Evolutionary conservation across 75 land plant genomes (phyloP).

Genomic region (Gnetum montanum): DNA sequence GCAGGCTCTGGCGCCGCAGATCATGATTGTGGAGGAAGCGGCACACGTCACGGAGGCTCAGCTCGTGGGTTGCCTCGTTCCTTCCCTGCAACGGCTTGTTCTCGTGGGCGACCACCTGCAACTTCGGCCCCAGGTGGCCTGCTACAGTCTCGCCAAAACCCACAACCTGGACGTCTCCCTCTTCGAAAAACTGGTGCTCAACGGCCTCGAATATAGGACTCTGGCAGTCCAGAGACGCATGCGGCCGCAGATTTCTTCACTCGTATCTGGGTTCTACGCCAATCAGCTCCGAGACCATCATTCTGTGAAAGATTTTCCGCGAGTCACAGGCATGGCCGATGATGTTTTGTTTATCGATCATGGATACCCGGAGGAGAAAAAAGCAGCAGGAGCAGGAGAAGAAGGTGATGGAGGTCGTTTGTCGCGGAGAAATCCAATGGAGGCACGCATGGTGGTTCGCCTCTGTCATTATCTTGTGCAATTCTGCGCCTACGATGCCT

Average conservation of each 20-base stretch:
- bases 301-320: not conserved
- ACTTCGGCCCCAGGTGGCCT: conserved; percentile 26
- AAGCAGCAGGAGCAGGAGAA: not conserved
- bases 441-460: conserved; percentile 16
- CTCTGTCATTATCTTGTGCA: conserved; percentile 16
- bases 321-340: conserved; percentile 11
- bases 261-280: conserved; percentile 8
- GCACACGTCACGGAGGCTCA: conserved; percentile 38
- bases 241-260: conserved; percentile 14
- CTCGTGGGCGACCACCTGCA: conserved; percentile 34
- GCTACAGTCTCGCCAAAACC: conserved; percentile 5
- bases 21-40: conserved; percentile 37
- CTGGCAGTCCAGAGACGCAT: conserved; percentile 16
- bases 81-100: conserved; percentile 21
- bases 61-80: conserved; percentile 22
- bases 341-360: conserved; percentile 17
- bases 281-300: conserved; percentile 14
- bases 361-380: conserved; percentile 1
- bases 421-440: conserved; percentile 6
- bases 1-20: conserved; percentile 8
- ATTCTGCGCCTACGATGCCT: conserved; percentile 5
- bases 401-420: no score
- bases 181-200: conserved; percentile 15
- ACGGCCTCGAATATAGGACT: conserved; percentile 14
- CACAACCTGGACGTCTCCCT: conserved; percentile 23